A percentile compares a stretch with the other conserved stretches of the same genome.
phyloP scores from a whole-genome alignment of 2,329 filamentous ascomycete species.

The Plectosphaerella cucumerina region DNA sequence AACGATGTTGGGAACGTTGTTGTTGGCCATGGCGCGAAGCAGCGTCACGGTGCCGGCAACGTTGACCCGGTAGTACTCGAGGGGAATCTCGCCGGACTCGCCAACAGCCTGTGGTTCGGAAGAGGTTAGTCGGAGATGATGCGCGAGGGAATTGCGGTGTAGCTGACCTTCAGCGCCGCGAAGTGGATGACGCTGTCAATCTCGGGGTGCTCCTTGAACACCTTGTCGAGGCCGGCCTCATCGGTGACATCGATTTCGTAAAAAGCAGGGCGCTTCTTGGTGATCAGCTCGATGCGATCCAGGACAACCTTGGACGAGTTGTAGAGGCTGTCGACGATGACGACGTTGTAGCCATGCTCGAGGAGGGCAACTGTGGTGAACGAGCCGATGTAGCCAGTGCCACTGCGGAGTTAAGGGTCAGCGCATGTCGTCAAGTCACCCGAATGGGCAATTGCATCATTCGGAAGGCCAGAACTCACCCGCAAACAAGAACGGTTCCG shows the following conservation, averaged over 20 bases:
- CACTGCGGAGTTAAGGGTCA: constrained; percentile 50
- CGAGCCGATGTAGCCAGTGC: constrained; percentile 97
- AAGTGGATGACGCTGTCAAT: constrained; percentile 99
- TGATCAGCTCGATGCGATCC: constrained; percentile 92
- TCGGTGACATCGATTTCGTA: constrained; percentile 86
- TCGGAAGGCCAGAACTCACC: constrained; percentile 53
- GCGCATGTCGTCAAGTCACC: neutral
- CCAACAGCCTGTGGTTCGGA: constrained; percentile 71
- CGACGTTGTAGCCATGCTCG: constrained; percentile 90
- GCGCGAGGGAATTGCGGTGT: neutral
- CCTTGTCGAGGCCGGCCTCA: constrained; percentile 74
- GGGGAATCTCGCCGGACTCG: constrained; percentile 87
- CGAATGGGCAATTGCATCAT: neutral
- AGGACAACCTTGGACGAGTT: constrained; percentile 91
- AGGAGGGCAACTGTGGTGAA: constrained; percentile 93
- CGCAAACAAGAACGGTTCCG: constrained; percentile 87
- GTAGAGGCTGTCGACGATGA: constrained; percentile 95
- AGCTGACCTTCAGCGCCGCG: constrained; percentile 82
- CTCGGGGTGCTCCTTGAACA: constrained; percentile 83
- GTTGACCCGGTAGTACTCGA: constrained; percentile 98
- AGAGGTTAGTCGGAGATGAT: constrained; percentile 2
- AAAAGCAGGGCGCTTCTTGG: constrained; percentile 81
- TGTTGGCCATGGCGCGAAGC: constrained; percentile 78
- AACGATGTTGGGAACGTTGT: constrained; percentile 94
- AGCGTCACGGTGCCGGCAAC: constrained; percentile 88